These are phyloP conservation scores for Diaporthe velutina DNA, from an alignment of 2,329 filamentous ascomycete genomes.

Conservation along the genomic window DNA sequence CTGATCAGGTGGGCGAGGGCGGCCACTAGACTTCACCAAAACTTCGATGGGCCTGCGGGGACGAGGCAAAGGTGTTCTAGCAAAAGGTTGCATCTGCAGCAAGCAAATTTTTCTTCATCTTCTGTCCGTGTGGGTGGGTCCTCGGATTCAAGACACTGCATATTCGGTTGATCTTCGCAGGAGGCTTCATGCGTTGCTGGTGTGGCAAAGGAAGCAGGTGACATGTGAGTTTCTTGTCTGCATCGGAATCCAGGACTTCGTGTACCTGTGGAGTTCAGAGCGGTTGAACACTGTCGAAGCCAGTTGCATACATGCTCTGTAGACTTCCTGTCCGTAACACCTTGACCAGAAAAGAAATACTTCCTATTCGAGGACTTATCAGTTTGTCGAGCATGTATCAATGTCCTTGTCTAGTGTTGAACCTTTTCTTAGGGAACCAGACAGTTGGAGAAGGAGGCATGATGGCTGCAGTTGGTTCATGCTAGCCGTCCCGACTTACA, in stretches of 20 bases:
- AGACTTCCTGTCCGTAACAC: not conserved
- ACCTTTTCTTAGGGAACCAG: not conserved
- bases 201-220: not conserved
- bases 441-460: constrained; percentile 6
- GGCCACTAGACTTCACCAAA: not conserved
- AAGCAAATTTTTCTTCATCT: not conserved
- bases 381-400: not conserved
- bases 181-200: not conserved
- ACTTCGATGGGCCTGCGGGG: not conserved
- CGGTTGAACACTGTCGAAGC: not conserved
- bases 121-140: not conserved
- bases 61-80: not conserved
- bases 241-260: not conserved
- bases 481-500: not conserved
- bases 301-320: too few species aligned
- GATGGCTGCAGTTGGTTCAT: not conserved
- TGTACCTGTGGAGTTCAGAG: not conserved
- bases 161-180: not conserved
- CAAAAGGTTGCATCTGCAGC: constrained; percentile 12
- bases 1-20: not conserved
- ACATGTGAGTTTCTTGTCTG: not conserved
- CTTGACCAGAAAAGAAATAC: not conserved
- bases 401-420: not conserved
- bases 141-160: not conserved
- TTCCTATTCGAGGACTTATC: not conserved